Evolutionary conservation across 1,139 yeast species (phyloP), one percentile per base, ranked within the genome.

Genomic region (Ogataea hybrid): DNA sequence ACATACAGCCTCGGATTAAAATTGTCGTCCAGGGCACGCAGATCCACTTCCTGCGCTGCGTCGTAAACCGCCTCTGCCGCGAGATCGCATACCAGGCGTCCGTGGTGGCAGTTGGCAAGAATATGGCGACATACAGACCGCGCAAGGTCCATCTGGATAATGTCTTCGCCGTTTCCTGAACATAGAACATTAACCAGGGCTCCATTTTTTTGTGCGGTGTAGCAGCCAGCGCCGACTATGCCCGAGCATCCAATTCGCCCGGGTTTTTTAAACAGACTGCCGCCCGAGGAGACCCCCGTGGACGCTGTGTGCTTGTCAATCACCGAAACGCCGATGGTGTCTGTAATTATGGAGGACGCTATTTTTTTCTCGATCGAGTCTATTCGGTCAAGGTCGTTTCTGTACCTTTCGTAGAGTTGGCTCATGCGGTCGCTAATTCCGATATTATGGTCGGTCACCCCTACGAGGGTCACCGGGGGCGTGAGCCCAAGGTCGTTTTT

Each of bases 81-180:
- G 16, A 50, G 27, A 7, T 51, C 50, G 35, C 54, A 50, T 6
- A 44, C 35, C 30, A 47, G 22, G 3, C 15, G 16, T 6, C 41
- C 42, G 5, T 27, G 20, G 10, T 17, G 32, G 36, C 42, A 44
- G 22, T 50, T 27, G 8, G n/a, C 6, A 3, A 42, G 28, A 6
- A 53, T 6, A 31, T 41, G 33, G 3, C 35, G 28, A 31, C 57
- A 44, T 9, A 55, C 44, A 9, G 47, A 47, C 29, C 64, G 54
- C 0, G 79, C 71, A 28, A 75, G 52, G 36, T 65, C 68, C 67
- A 69, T 60, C 42, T 58, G 59, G 3, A 74, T 61, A 17, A 76
- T 74, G 46, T 75, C 78, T 51, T 76, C 82, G 1, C 82, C 82
- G 49, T 71, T 74, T 2, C 82, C 82, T 40, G 79, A 73, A 54